phyloP scores from a whole-genome alignment of 192 early-diverging fungal species.

The Coemansia asiatica region DNA sequence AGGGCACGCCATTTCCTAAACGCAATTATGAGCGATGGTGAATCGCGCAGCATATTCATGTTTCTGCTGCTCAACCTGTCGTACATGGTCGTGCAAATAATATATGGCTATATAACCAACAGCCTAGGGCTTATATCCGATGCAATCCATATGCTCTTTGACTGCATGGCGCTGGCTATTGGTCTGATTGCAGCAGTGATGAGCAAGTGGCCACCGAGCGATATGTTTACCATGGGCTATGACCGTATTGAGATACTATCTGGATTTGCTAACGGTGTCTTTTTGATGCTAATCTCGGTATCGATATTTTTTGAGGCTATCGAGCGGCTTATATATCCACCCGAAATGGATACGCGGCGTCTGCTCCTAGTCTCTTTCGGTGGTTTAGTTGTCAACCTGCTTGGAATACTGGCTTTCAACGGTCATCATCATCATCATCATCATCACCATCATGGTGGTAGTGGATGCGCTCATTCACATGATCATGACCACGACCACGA shows the following conservation, averaged over 20 bases:
- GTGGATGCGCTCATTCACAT: constrained; percentile 61
- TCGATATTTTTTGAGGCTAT: constrained; percentile 92
- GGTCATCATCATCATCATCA: constrained; percentile 72
- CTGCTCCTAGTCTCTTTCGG: constrained; percentile 85
- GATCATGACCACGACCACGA: constrained; percentile 52
- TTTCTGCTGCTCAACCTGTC: constrained; percentile 90
- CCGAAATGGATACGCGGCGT: constrained; percentile 81
- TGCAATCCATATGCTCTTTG: constrained; percentile 98
- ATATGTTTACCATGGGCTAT: constrained; percentile 71
- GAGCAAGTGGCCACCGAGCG: constrained; percentile 87
- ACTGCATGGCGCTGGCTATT: constrained; percentile 87
- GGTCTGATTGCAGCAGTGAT: constrained; percentile 86
- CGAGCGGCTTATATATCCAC: constrained; percentile 81
- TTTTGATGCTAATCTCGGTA: constrained; percentile 82
- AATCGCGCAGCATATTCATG: constrained; percentile 91
- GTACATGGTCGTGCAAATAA: constrained; percentile 88
- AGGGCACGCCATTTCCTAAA: constrained; percentile 14
- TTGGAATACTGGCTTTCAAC: constrained; percentile 92
- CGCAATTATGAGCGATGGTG: constrained; percentile 43
- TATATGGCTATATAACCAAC: constrained; percentile 79
- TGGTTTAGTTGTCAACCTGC: constrained; percentile 88
- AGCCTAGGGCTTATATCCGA: constrained; percentile 90
- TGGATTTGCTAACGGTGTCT: constrained; percentile 91
- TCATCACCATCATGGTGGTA: constrained; percentile 63
- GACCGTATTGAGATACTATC: constrained; percentile 89